phyloP scores from a whole-genome alignment of 140 eudicot species.

The Stevia rebaudiana region DNA sequence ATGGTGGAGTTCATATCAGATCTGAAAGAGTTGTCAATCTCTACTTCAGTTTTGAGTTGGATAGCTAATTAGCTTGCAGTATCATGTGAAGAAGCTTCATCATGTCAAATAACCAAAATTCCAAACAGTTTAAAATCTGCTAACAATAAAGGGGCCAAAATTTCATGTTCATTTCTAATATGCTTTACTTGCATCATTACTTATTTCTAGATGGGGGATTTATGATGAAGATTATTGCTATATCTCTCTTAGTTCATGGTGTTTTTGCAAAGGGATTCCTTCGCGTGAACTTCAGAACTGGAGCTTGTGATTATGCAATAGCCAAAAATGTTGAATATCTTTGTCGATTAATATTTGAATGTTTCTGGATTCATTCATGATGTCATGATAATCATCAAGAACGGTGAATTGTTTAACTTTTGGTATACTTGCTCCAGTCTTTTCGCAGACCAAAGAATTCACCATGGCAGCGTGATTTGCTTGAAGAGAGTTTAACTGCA shows the following conservation, averaged over 20 bases:
- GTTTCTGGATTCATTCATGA: constrained; percentile 30
- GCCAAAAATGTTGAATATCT: constrained; percentile 22
- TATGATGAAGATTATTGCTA: constrained; percentile 38
- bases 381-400: constrained; percentile 38
- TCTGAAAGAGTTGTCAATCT: constrained; percentile 25
- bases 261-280: constrained; percentile 47
- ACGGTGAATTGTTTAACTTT: constrained; percentile 39
- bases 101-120: constrained; percentile 25
- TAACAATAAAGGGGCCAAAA: constrained; percentile 18
- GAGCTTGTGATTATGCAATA: constrained; percentile 45
- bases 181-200: constrained; percentile 31
- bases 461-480: constrained; percentile 75
- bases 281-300: constrained; percentile 53
- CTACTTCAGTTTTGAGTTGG: constrained; percentile 27
- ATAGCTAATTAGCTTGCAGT: constrained; percentile 23
- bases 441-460: constrained; percentile 59
- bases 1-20: constrained; percentile 41
- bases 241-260: constrained; percentile 38
- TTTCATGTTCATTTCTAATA: constrained; percentile 25
- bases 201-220: constrained; percentile 39
- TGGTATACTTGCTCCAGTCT: constrained; percentile 69
- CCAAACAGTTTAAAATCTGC: constrained; percentile 14
- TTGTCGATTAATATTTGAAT: constrained; percentile 27
- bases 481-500: constrained; percentile 80
- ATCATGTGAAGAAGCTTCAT: constrained; percentile 44